A percentile compares a stretch with the other conserved stretches of the same genome.
phyloP scores from a whole-genome alignment of 495 filamentous ascomycete species.

The Aspergillus sclerotioniger region DNA sequence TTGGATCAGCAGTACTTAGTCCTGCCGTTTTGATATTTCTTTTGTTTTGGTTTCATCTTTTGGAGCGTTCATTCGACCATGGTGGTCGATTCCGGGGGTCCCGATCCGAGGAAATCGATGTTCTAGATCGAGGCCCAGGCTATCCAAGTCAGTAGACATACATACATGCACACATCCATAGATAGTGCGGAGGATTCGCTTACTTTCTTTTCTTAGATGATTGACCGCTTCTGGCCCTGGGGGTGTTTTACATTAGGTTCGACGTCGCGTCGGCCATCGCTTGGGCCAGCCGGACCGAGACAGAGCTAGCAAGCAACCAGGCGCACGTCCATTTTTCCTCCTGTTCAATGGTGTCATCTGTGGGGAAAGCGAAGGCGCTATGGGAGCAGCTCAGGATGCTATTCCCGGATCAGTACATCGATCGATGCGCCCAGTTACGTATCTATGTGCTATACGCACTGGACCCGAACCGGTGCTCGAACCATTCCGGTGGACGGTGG shows the following conservation, averaged over 20 bases:
- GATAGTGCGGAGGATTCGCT: background rate
- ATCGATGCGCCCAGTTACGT: background rate
- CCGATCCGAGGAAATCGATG: conserved; percentile 18
- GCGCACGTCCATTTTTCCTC: conserved; percentile 5
- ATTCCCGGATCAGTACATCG: background rate
- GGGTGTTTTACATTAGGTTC: background rate
- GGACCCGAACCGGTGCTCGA: no score
- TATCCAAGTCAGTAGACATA: conserved; percentile 8
- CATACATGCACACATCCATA: background rate
- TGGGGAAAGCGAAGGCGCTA: conserved; percentile 1
- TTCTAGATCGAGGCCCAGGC: conserved; percentile 29
- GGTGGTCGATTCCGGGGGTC: conserved; percentile 19
- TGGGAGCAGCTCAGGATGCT: background rate
- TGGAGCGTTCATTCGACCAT: conserved; percentile 31
- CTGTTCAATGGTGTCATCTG: conserved; percentile 7
- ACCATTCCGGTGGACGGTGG: background rate
- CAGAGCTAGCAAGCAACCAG: conserved; percentile 2
- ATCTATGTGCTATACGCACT: no score
- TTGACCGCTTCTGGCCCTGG: conserved; percentile 13
- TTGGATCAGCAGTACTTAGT: conserved; percentile 23
- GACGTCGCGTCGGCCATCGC: background rate
- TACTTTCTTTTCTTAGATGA: background rate
- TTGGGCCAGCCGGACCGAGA: conserved; percentile 3
- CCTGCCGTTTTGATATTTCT: conserved; percentile 22
- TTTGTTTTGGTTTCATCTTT: conserved; percentile 24